Conservation (phyloP, 768 basidiomycete species). For the Exidia glandulosa region DNA sequence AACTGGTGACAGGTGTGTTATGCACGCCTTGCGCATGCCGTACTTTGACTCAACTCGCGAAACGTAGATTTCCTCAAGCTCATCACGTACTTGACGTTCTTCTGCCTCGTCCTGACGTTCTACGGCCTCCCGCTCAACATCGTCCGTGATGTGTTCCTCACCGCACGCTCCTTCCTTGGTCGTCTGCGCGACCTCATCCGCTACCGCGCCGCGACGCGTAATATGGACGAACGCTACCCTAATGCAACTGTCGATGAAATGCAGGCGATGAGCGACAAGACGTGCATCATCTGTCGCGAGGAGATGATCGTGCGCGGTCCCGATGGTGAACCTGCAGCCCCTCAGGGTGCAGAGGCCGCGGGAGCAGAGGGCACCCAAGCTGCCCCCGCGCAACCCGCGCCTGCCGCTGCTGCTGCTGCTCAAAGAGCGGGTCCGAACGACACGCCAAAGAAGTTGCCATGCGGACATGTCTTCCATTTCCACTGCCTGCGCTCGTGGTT, state of each 20-base stretch:
- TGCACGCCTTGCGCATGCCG: not conserved
- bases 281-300: conserved; percentile 97
- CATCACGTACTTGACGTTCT: conserved; percentile 86
- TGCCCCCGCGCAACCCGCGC: conserved; percentile 10
- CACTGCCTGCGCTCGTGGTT: conserved; percentile 96
- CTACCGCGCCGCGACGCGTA: conserved; percentile 86
- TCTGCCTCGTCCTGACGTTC: conserved; percentile 85
- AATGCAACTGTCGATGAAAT: conserved; percentile 84
- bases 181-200: conserved; percentile 80
- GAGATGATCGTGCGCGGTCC: conserved; percentile 70
- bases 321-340: conserved; percentile 3
- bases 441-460: conserved; percentile 92
- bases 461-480: conserved; percentile 97
- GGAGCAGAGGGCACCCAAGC: conserved; percentile 12
- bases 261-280: conserved; percentile 68
- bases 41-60: not conserved
- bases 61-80: conserved; percentile 82
- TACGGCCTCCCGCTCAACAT: conserved; percentile 96
- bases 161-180: conserved; percentile 82
- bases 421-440: conserved; percentile 70
- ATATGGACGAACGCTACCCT: conserved; percentile 95
- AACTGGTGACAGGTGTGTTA: conserved; percentile 70
- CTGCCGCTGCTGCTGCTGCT: conserved; percentile 8
- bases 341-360: conserved; percentile 7
- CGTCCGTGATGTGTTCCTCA: conserved; percentile 92